Conservation (phyloP, 192 early-diverging fungal species). For the Funneliformis mosseae region DNA sequence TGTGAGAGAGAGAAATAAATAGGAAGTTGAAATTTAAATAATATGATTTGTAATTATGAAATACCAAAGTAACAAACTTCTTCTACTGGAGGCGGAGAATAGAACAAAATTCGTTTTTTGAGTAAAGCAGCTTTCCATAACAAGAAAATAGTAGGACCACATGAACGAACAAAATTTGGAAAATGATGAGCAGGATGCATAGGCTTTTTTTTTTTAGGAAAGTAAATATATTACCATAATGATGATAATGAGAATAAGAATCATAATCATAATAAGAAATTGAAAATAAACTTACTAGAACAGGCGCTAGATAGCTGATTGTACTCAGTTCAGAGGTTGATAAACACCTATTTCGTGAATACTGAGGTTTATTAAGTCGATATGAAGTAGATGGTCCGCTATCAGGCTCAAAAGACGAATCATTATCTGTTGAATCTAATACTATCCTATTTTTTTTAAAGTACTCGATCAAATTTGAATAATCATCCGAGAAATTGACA, state of each 20-base stretch:
- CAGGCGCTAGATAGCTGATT: background rate
- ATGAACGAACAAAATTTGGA: conserved; percentile 42
- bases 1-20: background rate
- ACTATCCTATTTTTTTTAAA: conserved; percentile 16
- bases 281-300: background rate
- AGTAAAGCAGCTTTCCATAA: conserved; percentile 57
- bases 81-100: conserved; percentile 51
- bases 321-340: conserved; percentile 14
- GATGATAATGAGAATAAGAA: background rate
- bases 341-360: conserved; percentile 2
- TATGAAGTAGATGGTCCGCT: background rate
- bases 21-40: background rate
- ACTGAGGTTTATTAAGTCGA: background rate
- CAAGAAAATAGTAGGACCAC: conserved; percentile 55
- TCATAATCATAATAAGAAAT: background rate
- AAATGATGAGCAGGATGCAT: conserved; percentile 50
- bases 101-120: conserved; percentile 54
- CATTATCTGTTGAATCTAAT: background rate
- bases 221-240: no score
- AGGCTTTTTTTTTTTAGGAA: conserved; percentile 8
- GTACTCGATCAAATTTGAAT: conserved; percentile 28
- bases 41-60: background rate
- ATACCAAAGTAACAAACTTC: conserved; percentile 51
- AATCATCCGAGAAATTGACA: conserved; percentile 20
- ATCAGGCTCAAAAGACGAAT: background rate